Conservation (phyloP, 371 early-diverging fungal species). For the Basidiobolus meristosporus region DNA sequence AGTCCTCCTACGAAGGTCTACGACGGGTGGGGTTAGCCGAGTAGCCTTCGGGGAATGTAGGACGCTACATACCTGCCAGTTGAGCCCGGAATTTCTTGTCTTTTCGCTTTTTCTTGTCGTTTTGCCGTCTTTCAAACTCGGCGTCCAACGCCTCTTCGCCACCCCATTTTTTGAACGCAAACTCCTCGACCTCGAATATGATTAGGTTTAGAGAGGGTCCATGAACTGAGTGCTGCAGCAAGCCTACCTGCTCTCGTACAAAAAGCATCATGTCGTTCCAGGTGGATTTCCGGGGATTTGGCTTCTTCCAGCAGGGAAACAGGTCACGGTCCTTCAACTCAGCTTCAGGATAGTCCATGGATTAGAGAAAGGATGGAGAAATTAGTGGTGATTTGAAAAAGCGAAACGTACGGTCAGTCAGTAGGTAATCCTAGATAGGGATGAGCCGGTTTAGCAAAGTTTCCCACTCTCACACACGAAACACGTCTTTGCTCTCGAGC, state of each 20-base stretch:
- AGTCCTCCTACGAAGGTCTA: constrained; percentile 61
- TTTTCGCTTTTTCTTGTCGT: constrained; percentile 58
- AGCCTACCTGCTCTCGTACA: constrained; percentile 50
- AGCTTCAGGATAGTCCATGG: constrained; percentile 10
- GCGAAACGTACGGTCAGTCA: constrained; percentile 6
- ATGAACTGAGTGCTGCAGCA: not conserved
- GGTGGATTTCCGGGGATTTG: constrained; percentile 86
- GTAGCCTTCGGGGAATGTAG: not conserved
- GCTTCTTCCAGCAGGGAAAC: constrained; percentile 69
- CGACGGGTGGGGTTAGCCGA: not conserved
- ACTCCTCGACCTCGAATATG: constrained; percentile 52
- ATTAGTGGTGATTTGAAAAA: no score
- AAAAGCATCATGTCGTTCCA: constrained; percentile 94
- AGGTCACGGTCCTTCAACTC: constrained; percentile 64
- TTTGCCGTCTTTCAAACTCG: constrained; percentile 72
- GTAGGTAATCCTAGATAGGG: constrained; percentile 7
- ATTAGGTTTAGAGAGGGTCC: no score
- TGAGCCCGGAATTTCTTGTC: constrained; percentile 70
- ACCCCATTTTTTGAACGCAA: constrained; percentile 88
- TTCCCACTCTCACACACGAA: not conserved
- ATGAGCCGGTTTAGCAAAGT: not conserved
- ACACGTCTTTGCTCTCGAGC: constrained; percentile 2
- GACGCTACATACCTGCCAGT: constrained; percentile 19
- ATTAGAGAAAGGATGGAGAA: no score
- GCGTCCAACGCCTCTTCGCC: constrained; percentile 65